A percentile compares a stretch with the other conserved stretches of the same genome.
phyloP scores from a whole-genome alignment of 106 monocot species.

The Triglochin maritima region DNA sequence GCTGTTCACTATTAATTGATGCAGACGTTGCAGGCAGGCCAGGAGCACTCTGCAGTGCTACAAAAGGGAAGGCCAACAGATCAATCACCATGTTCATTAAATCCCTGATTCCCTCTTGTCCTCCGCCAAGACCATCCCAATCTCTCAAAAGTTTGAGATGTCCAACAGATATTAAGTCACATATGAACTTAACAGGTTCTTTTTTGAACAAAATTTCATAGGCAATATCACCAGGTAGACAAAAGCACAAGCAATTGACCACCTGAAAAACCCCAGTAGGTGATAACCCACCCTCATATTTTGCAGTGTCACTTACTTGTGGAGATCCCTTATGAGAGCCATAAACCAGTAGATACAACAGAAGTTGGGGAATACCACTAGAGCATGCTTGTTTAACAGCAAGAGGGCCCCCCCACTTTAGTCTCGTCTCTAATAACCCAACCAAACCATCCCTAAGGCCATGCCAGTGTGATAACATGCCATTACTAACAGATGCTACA shows the following conservation, averaged over 20 bases:
- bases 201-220: conserved; percentile 66
- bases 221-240: conserved; percentile 57
- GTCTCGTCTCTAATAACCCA: conserved; percentile 57
- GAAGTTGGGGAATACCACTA: conserved; percentile 74
- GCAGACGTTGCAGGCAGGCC: conserved; percentile 63
- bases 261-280: conserved; percentile 68
- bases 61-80: conserved; percentile 94
- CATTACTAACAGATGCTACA: conserved; percentile 18
- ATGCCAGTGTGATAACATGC: conserved; percentile 33
- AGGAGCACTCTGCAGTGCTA: conserved; percentile 77
- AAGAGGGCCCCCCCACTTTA: conserved; percentile 79
- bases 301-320: conserved; percentile 21
- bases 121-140: conserved; percentile 82
- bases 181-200: conserved; percentile 53
- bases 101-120: conserved; percentile 56
- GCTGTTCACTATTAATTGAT: conserved; percentile 80
- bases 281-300: conserved; percentile 42
- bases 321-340: conserved; percentile 29
- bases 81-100: conserved; percentile 68
- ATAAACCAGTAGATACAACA: conserved; percentile 42
- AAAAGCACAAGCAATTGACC: conserved; percentile 58
- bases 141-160: conserved; percentile 54
- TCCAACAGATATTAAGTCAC: conserved; percentile 43
- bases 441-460: conserved; percentile 73
- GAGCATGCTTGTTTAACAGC: conserved; percentile 90